These are phyloP conservation scores for Bipolaris victoriae DNA, from an alignment of 2,329 filamentous ascomycete species.

Conservation along the genomic window DNA sequence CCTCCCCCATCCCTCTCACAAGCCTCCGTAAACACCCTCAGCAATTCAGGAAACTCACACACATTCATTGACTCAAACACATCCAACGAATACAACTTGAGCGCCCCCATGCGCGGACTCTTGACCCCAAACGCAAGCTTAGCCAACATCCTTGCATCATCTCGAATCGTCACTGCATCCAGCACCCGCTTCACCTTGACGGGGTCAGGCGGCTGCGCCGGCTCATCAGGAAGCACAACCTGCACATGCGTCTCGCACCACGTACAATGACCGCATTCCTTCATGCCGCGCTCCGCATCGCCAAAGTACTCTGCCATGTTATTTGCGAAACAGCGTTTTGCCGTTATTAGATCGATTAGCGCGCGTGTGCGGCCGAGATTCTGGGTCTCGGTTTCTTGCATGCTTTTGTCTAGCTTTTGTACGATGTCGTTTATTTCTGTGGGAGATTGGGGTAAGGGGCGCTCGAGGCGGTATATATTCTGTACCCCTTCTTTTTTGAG, in stretches of 20 bases:
- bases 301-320: constrained; percentile 64
- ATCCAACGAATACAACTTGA: constrained; percentile 55
- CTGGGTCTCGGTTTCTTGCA: constrained; percentile 61
- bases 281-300: constrained; percentile 54
- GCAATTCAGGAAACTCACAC: constrained; percentile 57
- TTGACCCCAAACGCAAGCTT: constrained; percentile 67
- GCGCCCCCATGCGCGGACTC: constrained; percentile 60
- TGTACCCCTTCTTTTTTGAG: constrained; percentile 60
- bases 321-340: constrained; percentile 58
- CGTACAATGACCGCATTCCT: constrained; percentile 63
- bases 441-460: constrained; percentile 53
- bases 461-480: constrained; percentile 61
- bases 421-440: constrained; percentile 55
- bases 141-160: constrained; percentile 66
- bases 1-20: constrained; percentile 7
- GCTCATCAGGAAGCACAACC: constrained; percentile 49
- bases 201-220: constrained; percentile 50
- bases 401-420: constrained; percentile 57
- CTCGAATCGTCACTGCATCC: constrained; percentile 53
- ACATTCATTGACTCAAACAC: constrained; percentile 63
- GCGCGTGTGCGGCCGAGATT: constrained; percentile 59
- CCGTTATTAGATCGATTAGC: constrained; percentile 62
- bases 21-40: constrained; percentile 21
- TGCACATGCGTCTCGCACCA: constrained; percentile 49
- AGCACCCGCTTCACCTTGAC: constrained; percentile 55